phyloP scores from a whole-genome alignment of 306 rosid species.

The Glycyrrhiza uralensis region DNA sequence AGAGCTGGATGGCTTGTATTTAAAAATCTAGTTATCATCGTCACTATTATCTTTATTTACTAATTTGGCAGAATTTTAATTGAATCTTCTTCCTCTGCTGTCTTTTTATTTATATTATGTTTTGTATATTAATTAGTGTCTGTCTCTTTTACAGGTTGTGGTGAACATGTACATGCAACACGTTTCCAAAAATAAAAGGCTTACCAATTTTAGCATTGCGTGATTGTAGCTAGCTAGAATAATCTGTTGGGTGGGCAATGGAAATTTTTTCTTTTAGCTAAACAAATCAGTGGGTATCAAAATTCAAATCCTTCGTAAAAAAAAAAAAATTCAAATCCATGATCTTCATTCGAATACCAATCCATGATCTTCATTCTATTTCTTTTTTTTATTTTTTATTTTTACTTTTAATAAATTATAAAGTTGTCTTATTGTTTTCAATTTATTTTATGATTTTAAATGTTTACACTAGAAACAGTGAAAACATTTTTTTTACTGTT shows the following conservation, averaged over 20 bases:
- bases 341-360: too few relatives aligned
- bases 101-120: not conserved
- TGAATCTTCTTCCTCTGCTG: not conserved
- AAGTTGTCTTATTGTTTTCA: too few relatives aligned
- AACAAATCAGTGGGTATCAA: too few relatives aligned
- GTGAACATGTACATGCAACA: constrained; percentile 5
- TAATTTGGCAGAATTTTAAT: not conserved
- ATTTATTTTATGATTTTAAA: too few relatives aligned
- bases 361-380: too few relatives aligned
- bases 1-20: not conserved
- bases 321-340: too few relatives aligned
- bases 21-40: not conserved
- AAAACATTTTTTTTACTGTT: too few relatives aligned
- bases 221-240: not conserved
- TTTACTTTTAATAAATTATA: too few relatives aligned
- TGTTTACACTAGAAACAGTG: too few relatives aligned
- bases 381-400: too few relatives aligned
- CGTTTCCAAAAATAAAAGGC: not conserved
- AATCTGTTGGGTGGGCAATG: not conserved
- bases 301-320: too few relatives aligned
- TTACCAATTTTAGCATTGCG: not conserved
- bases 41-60: not conserved
- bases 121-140: not conserved
- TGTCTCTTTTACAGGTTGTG: constrained; percentile 20
- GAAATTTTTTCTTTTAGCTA: not conserved